Base-by-base conservation (phyloP, 139 green algal genomes). In the Coccomyxa sp. region DNA sequence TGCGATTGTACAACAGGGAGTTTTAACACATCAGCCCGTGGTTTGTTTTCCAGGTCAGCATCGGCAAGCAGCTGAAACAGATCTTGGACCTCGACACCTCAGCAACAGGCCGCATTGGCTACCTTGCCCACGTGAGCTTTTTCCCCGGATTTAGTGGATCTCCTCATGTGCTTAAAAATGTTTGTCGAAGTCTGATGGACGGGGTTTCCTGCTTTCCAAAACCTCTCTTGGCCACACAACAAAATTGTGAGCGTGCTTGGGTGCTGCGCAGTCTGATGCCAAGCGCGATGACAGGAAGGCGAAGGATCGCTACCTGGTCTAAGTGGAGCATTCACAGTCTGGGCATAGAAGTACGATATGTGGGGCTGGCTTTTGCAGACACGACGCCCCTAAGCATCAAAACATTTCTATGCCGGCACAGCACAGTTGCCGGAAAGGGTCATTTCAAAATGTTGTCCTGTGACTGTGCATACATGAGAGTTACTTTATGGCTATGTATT, bases 21-120 rank as follows among this genome's bases (percentile, higher is more conserved):
- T 7, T 51, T 3, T 51, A 51, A 51, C 38, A 51, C 38, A 51
- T 51, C 38, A 3, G 38, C 38, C 38, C 3, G 38, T 51, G 38
- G 3, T 51, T 7, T 51, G 38, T 51, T 51, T 51, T 91, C 80
- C 94, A 97, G 91, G 87, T 94, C 45, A 90, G 83, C 84, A 90
- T 99, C 51, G 97, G 93, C 38, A 95, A 93, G 85, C 90, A 98
- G 86, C 88, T 98, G 58, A 99, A 99, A 91, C 84, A 96, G 75
- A 89, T 97, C 83, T 85, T 99, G 59, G 92, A 95, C 84, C 88
- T 98, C 18, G 82, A 89, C 1, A 91, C 97, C 23, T 90, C 68
- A 51, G 38, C 38, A 7, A 51, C 38, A 75, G 85, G 75, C 17
- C 94, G 89, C 74, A 95, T 98, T 30, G 95, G 95, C 4, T 99